Evolutionary conservation across 495 filamentous ascomycete genomes (phyloP).

Genomic region (Tuber melanosporum): DNA sequence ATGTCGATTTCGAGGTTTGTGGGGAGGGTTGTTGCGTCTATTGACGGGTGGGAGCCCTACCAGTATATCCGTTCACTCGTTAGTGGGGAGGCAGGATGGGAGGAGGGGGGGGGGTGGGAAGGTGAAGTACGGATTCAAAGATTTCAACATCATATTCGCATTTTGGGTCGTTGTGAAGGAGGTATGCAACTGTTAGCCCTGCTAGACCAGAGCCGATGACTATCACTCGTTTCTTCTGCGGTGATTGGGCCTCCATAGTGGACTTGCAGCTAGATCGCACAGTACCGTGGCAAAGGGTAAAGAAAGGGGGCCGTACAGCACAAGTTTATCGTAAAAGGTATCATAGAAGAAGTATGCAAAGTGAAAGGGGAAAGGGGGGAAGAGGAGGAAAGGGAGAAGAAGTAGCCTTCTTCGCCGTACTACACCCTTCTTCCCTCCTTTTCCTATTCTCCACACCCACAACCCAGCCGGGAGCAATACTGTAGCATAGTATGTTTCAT

Average conservation of each 20-base stretch:
- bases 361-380: neutral
- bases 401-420: neutral
- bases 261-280: neutral
- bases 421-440: neutral
- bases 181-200: constrained; percentile 50
- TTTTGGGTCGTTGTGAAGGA: constrained; percentile 47
- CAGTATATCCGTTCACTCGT: neutral
- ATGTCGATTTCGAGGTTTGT: constrained; percentile 47
- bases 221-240: constrained; percentile 42
- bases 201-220: constrained; percentile 54
- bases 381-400: neutral
- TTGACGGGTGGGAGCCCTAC: constrained; percentile 44
- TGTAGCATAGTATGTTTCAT: neutral
- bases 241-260: neutral
- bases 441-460: neutral
- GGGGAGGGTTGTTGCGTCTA: constrained; percentile 36
- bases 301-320: neutral
- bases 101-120: constrained; percentile 25
- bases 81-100: constrained; percentile 5
- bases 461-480: neutral
- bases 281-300: neutral
- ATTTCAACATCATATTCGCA: constrained; percentile 48
- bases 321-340: neutral
- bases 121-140: constrained; percentile 47
- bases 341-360: neutral